Evolutionary conservation across 2,329 filamentous ascomycete genomes (phyloP).

Genomic region (Didymella pinodella): DNA sequence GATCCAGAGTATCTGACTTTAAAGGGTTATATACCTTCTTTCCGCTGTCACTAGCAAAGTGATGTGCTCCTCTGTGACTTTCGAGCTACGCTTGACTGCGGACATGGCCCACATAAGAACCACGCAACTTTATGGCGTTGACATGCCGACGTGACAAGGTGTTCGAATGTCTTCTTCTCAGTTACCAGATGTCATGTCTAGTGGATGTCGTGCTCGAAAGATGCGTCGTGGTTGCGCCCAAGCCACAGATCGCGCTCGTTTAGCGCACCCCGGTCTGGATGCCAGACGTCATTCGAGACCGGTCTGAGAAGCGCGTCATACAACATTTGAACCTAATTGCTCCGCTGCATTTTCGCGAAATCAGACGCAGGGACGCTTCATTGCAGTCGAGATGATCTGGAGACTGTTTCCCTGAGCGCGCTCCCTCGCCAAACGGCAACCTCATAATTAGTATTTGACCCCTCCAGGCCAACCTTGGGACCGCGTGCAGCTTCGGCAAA

Average conservation of each 20-base stretch:
- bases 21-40: not conserved
- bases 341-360: too few species aligned
- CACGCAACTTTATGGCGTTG: not conserved
- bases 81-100: not conserved
- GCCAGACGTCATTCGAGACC: conserved; percentile 12
- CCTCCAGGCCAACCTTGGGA: conserved; percentile 2
- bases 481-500: conserved; percentile 1
- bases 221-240: conserved; percentile 4
- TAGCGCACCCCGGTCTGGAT: not conserved
- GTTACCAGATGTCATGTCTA: not conserved
- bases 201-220: not conserved
- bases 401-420: not conserved
- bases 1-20: not conserved
- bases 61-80: not conserved
- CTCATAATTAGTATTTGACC: not conserved
- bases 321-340: not conserved
- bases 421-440: conserved; percentile 11
- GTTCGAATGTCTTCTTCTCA: too few species aligned
- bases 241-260: not conserved
- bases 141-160: not conserved
- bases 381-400: conserved; percentile 1
- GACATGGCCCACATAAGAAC: not conserved
- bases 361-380: not conserved
- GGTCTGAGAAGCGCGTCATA: not conserved
- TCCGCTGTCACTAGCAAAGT: not conserved